phyloP scores from a whole-genome alignment of 176 grass and related monocot species.

The Poa pratensis region DNA sequence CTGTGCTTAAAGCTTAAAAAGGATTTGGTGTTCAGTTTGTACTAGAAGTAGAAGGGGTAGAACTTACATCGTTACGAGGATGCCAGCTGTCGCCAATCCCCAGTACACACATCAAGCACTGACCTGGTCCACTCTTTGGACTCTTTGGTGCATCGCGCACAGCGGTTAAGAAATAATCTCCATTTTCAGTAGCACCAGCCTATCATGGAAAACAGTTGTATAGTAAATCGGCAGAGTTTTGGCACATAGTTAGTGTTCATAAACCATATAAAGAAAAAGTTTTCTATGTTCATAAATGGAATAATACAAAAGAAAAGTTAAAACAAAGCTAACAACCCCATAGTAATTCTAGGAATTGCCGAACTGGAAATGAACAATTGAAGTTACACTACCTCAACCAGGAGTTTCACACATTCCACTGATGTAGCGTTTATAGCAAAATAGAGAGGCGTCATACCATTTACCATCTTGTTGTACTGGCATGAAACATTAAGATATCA shows the following conservation, averaged over 20 bases:
- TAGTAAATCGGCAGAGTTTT: background rate
- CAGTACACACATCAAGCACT: conserved; percentile 40
- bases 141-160: background rate
- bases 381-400: conserved; percentile 40
- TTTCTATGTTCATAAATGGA: background rate
- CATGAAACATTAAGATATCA: conserved; percentile 13
- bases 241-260: background rate
- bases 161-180: conserved; percentile 29
- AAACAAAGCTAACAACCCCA: background rate
- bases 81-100: conserved; percentile 15
- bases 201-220: conserved; percentile 20
- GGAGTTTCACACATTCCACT: conserved; percentile 25
- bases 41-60: too few species aligned
- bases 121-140: background rate
- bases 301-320: background rate
- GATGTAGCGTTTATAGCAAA: conserved; percentile 34
- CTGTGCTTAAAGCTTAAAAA: background rate
- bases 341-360: background rate
- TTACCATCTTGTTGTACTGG: conserved; percentile 38
- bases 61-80: conserved; percentile 33
- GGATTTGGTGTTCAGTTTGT: too few species aligned
- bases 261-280: background rate
- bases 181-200: conserved; percentile 30
- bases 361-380: background rate
- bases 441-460: conserved; percentile 43